Evolutionary conservation across 192 early-diverging fungal genomes (phyloP).

Genomic region (Coemansia sp.): DNA sequence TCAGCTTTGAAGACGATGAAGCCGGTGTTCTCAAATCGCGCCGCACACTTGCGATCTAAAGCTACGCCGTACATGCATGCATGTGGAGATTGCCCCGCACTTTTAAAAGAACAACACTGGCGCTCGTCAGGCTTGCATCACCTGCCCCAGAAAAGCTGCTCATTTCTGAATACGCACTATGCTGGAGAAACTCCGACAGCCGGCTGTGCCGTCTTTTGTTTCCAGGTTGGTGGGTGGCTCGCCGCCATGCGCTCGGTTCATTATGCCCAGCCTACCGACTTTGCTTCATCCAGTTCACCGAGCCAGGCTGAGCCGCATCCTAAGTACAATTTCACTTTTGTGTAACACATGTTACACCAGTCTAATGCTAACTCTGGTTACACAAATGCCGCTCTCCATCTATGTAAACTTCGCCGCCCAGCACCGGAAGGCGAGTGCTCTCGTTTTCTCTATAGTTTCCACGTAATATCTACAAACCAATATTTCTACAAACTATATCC

Average conservation of each 20-base stretch:
- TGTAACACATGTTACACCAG: not conserved
- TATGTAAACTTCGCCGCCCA: not conserved
- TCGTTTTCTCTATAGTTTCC: not conserved
- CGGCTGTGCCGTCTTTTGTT: not conserved
- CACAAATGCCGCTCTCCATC: not conserved
- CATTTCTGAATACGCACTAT: not conserved
- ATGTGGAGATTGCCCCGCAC: slow-evolving; percentile 1
- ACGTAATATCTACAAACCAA: too few relatives aligned
- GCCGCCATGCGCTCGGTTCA: not conserved
- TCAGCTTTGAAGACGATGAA: not conserved
- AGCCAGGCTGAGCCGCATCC: not conserved
- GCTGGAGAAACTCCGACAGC: slow-evolving; percentile 1
- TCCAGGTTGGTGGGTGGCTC: too few relatives aligned
- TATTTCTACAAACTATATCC: not conserved
- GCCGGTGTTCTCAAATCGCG: slow-evolving; percentile 8
- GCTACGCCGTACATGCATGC: slow-evolving; percentile 6
- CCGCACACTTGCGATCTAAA: slow-evolving; percentile 3
- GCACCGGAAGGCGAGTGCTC: not conserved
- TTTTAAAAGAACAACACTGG: not conserved
- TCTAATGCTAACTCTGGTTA: not conserved
- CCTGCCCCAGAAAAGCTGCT: slow-evolving; percentile 1
- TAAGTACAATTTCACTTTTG: not conserved
- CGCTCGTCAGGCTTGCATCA: slow-evolving; percentile 2
- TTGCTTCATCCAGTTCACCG: not conserved
- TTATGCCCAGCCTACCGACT: not conserved